Evolutionary conservation across 2,329 filamentous ascomycete species (phyloP).

Genomic region (Raffaelea albimanens): DNA sequence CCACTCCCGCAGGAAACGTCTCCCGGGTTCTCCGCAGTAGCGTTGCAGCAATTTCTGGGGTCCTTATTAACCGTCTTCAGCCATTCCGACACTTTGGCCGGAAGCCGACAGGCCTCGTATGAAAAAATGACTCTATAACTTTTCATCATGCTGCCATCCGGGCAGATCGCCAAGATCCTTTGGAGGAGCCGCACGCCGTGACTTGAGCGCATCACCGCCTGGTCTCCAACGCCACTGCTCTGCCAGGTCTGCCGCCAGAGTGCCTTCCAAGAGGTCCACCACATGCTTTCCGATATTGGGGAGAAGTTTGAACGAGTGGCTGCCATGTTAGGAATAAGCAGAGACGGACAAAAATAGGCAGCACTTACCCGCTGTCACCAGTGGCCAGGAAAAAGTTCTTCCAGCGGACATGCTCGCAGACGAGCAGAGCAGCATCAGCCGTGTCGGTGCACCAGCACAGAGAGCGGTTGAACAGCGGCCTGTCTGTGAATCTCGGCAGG

Average conservation of each 20-base stretch:
- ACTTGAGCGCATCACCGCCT: conserved; percentile 5
- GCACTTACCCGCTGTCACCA: conserved; percentile 41
- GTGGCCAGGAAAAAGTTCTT: conserved; percentile 41
- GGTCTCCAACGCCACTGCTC: conserved; percentile 5
- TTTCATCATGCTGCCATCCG: conserved; percentile 4
- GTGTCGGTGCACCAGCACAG: conserved; percentile 9
- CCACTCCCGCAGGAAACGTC: too few species aligned
- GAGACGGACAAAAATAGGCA: neutral
- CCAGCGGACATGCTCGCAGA: conserved; percentile 28
- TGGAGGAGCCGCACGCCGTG: neutral
- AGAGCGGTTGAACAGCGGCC: conserved; percentile 2
- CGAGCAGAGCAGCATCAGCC: conserved; percentile 14
- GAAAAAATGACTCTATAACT: neutral
- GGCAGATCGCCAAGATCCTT: conserved; percentile 3
- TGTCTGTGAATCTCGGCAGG: conserved; percentile 1
- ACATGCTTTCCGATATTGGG: conserved; percentile 5
- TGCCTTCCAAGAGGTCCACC: conserved; percentile 4
- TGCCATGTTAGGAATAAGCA: neutral
- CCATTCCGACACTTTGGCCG: too few species aligned
- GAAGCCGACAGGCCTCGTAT: too few species aligned
- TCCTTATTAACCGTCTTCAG: too few species aligned
- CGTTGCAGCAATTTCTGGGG: too few species aligned
- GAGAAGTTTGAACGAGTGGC: conserved; percentile 5
- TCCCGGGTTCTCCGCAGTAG: too few species aligned
- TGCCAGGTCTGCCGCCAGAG: neutral